Base-by-base conservation (phyloP, 805 yeast species). In the Nakazawaea wickerhamii region DNA sequence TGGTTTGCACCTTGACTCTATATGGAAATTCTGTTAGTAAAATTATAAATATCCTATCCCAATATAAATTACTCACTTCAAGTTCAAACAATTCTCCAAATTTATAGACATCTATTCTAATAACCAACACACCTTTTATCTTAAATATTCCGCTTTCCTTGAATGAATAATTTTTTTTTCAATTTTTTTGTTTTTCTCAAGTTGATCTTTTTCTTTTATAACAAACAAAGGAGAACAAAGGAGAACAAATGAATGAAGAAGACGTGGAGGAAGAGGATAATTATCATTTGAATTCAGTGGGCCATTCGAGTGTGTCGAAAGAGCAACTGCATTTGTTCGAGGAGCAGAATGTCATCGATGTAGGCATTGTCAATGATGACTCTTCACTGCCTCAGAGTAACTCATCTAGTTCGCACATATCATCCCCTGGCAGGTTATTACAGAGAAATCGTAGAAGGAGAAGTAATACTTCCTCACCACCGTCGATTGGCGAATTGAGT, bases 1-100 rank as follows among this genome's bases (percentile, higher is more conserved):
- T 63, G 39, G 85, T 84, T 10, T 75, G 72, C 40, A 84, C 66
- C 54, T 69, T 76, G 45, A 85, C 84, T 52, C 79, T 71, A 34
- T 59, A 30, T 58, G 49, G 51, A 11, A 23, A 8, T 22, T n/a
- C 28, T n/a, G 30, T 22, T 23, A 38, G 27, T 14, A 19, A 17
- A 26, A 15, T 7, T 8, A 23, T 23, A 23, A 10, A n/a, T n/a
- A n/a, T n/a, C n/a, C n/a, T n/a, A n/a, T n/a, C n/a, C n/a, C n/a
- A n/a, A n/a, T n/a, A n/a, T 15, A 10, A 39, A 15, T 21, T 6
- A 59, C 67, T 34, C 52, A 63, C 68, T 50, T 58, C 42, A 59
- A 47, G 13, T 66, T 66, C 28, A 63, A 55, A 38, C 61, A 53
- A 42, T 53, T 57, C 18, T 61, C 67, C 22, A 61, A 45, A 30